Evolutionary conservation across 1,139 yeast species (phyloP), one percentile per base, ranked within the genome.

Genomic region (Zygosaccharomyces pseudobailii): DNA sequence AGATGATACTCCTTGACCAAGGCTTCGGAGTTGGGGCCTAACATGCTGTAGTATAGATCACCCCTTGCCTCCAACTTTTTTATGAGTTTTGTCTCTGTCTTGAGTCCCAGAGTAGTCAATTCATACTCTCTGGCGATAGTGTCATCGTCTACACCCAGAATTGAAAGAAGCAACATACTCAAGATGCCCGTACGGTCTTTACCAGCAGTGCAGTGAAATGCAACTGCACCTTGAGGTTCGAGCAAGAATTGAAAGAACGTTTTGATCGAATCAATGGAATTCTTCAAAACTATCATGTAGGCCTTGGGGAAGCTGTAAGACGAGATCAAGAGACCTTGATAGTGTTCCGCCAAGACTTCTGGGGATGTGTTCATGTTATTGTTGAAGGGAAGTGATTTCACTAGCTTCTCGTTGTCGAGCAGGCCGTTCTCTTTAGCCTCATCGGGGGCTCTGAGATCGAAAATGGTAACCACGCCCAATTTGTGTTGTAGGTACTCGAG

Each of bases 181-280:
- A 85, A 64, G 10, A 87, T 72, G 0, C 96, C 96, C 0, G 96
- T 87, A 42, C 95, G 74, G 62, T 88, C 96, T 62, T 87, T 87
- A 2, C 96, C 96, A 0, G 94, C 94, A 2, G 90, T 80, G 65
- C 95, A 87, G 61, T 86, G 94, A 62, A 82, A 79, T 5, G 84
- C 68, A 52, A 86, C 70, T 1, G 60, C 50, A 21, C 51, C 49
- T 36, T 2, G 80, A 78, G 2, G 75, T 74, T 83, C 86, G 39
- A 81, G 70, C 37, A 87, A 70, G 56, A 70, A 76, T 42, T 68
- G 66, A 55, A 84, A 79, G 28, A 84, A 71, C 2, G 63, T 60
- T 43, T 66, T 71, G 58, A 77, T 80, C 3, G 78, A 69, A 3
- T 55, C 58, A 1, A 57, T 61, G 1, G 88, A 88, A 31, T 67